Conservation (phyloP, 352 stramenopile genomes). For the Labyrinthula sp. region DNA sequence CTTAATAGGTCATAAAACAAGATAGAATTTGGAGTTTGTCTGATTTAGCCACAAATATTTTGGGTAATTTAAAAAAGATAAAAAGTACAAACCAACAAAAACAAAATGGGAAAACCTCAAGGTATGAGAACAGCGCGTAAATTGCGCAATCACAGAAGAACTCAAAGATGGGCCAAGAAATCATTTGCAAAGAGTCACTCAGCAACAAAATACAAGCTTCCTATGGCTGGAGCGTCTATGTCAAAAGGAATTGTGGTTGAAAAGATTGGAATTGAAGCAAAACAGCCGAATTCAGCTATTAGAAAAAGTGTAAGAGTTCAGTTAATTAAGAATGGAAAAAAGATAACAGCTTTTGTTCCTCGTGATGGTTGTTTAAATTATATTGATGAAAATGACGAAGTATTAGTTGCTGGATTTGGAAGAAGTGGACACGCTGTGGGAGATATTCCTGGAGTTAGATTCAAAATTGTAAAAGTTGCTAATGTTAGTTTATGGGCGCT, state of each 20-base stretch:
- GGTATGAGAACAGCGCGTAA: constrained; percentile 97
- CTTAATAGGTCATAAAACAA: too few species aligned
- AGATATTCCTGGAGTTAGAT: constrained; percentile 99
- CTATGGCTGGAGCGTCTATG: constrained; percentile 97
- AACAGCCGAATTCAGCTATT: constrained; percentile 99
- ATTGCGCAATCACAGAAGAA: constrained; percentile 88
- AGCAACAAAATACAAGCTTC: constrained; percentile 98
- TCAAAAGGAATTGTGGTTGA: constrained; percentile 99
- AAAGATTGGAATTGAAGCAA: constrained; percentile 99
- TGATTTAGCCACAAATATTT: constrained; percentile 4
- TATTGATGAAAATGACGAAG: constrained; percentile 87
- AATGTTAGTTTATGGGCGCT: constrained; percentile 80
- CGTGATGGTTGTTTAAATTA: constrained; percentile 99
- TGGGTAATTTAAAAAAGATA: background rate
- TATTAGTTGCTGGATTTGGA: constrained; percentile 98
- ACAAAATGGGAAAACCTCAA: constrained; percentile 70
- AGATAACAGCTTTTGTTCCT: constrained; percentile 99
- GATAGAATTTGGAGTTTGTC: too few species aligned
- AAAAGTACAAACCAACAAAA: constrained; percentile 12
- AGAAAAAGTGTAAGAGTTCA: constrained; percentile 98
- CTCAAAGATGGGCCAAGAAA: constrained; percentile 89
- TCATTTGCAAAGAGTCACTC: constrained; percentile 42
- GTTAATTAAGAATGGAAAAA: constrained; percentile 99
- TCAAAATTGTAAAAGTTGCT: constrained; percentile 99
- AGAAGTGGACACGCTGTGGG: constrained; percentile 93